Evolutionary conservation across 208 protist species (phyloP).

Genomic region (Vickermania ingenoplastis): DNA sequence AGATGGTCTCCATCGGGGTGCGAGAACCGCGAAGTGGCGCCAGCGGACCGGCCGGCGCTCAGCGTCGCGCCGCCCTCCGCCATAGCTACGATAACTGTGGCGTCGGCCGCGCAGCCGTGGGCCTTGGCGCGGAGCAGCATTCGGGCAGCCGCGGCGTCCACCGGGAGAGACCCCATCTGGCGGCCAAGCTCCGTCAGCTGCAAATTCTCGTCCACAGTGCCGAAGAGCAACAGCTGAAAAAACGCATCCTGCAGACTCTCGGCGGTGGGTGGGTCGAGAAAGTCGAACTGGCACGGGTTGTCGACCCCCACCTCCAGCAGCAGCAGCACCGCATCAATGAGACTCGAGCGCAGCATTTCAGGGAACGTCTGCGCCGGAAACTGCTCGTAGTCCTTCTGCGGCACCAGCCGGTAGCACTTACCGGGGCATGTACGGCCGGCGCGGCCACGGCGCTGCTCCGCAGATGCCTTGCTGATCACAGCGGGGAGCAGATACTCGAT

Average conservation of each 20-base stretch:
- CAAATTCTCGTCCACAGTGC: conserved; percentile 95
- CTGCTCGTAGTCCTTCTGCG: conserved; percentile 58
- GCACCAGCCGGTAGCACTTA: conserved; percentile 97
- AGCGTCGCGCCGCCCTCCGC: conserved; percentile 59
- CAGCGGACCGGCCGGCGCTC: conserved; percentile 21
- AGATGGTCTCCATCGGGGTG: conserved; percentile 73
- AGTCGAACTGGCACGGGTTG: conserved; percentile 95
- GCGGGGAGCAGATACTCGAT: conserved; percentile 96
- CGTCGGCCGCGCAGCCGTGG: conserved; percentile 73
- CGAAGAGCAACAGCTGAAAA: conserved; percentile 96
- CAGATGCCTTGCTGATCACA: conserved; percentile 97
- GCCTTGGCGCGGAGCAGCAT: conserved; percentile 75
- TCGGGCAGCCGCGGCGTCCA: conserved; percentile 90
- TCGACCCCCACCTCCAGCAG: conserved; percentile 95
- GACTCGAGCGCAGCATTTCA: conserved; percentile 96
- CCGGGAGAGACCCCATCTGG: conserved; percentile 59
- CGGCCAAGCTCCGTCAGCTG: conserved; percentile 59
- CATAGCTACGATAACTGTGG: conserved; percentile 82
- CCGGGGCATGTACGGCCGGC: conserved; percentile 97
- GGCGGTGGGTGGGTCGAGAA: conserved; percentile 96
- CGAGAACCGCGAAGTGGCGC: conserved; percentile 27
- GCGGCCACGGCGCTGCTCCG: conserved; percentile 98
- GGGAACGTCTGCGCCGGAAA: conserved; percentile 84
- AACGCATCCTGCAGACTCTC: conserved; percentile 94
- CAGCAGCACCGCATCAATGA: conserved; percentile 92